Evolutionary conservation across 2,329 filamentous ascomycete species (phyloP).

Genomic region (Dothideomycetidae sp.): DNA sequence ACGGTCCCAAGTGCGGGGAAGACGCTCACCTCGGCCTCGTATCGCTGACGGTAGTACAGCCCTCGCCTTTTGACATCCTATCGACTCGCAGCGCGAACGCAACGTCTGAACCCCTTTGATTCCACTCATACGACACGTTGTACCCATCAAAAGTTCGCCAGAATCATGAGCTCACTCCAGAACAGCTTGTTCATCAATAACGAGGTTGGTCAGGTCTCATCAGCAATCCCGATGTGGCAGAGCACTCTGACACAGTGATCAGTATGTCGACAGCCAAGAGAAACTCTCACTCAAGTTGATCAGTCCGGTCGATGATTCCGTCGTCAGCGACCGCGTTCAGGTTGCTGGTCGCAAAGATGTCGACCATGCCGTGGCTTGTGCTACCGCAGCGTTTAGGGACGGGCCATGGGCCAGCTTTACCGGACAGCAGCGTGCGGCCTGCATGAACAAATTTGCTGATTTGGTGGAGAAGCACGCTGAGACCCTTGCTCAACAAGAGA

Average conservation of each 20-base stretch:
- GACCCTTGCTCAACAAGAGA: slow-evolving; percentile 13
- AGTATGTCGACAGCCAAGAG: slow-evolving; percentile 11
- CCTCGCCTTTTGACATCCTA: too few relatives aligned
- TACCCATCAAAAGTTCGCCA: too few relatives aligned
- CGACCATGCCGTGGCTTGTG: slow-evolving; percentile 54
- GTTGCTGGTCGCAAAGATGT: slow-evolving; percentile 42
- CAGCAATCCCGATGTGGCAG: background rate
- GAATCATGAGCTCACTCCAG: too few relatives aligned
- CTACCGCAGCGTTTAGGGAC: slow-evolving; percentile 51
- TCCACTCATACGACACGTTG: too few relatives aligned
- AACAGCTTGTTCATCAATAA: slow-evolving; percentile 12
- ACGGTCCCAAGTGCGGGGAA: too few relatives aligned
- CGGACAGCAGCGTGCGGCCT: background rate
- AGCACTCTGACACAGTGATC: slow-evolving; percentile 1
- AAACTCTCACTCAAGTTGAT: slow-evolving; percentile 36
- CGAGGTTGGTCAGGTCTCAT: slow-evolving; percentile 4
- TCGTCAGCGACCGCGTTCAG: slow-evolving; percentile 36
- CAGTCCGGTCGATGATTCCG: slow-evolving; percentile 36
- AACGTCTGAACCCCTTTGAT: too few relatives aligned
- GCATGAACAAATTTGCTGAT: slow-evolving; percentile 12
- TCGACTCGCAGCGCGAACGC: too few relatives aligned
- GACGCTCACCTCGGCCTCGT: too few relatives aligned
- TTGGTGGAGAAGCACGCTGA: slow-evolving; percentile 11
- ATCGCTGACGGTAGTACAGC: too few relatives aligned
- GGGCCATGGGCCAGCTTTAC: slow-evolving; percentile 6